A percentile compares a stretch with the other conserved stretches of the same genome.
phyloP scores from a whole-genome alignment of 768 basidiomycete genomes.

The Leucogyrophana mollusca region DNA sequence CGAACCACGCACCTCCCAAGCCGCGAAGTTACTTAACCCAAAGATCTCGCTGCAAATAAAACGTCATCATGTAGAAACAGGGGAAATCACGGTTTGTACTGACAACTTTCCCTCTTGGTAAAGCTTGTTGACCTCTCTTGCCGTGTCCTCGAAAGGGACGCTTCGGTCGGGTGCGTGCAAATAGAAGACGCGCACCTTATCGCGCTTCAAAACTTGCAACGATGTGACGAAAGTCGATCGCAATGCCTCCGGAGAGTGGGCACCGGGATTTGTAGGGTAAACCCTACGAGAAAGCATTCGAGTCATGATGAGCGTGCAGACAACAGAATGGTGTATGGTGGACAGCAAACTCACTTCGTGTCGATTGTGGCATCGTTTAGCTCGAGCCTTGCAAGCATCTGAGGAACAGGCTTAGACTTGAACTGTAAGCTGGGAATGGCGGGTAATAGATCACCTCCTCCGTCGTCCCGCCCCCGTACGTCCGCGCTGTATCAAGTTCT shows the following conservation, averaged over 20 bases:
- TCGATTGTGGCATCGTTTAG: conserved; percentile 38
- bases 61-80: neutral
- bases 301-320: conserved; percentile 16
- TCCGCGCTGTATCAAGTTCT: conserved; percentile 46
- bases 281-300: conserved; percentile 17
- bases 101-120: conserved; percentile 36
- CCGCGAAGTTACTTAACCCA: conserved; percentile 33
- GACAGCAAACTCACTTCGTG: conserved; percentile 34
- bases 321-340: neutral
- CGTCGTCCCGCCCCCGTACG: conserved; percentile 47
- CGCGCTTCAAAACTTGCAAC: conserved; percentile 16
- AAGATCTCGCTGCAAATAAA: conserved; percentile 25
- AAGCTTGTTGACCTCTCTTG: conserved; percentile 29
- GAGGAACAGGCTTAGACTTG: neutral
- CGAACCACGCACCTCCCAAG: conserved; percentile 30
- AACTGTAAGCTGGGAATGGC: neutral
- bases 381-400: conserved; percentile 39
- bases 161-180: conserved; percentile 36
- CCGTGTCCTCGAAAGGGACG: conserved; percentile 34
- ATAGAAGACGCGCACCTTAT: conserved; percentile 33
- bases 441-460: conserved; percentile 34
- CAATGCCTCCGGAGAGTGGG: conserved; percentile 26
- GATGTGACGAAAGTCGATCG: conserved; percentile 27
- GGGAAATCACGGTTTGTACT: conserved; percentile 3
- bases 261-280: conserved; percentile 28